A percentile compares a stretch with the other conserved stretches of the same genome.
These are phyloP conservation scores for Aspergillus ibericus DNA, from an alignment of 2,329 filamentous ascomycete species.

Conservation along the genomic window DNA sequence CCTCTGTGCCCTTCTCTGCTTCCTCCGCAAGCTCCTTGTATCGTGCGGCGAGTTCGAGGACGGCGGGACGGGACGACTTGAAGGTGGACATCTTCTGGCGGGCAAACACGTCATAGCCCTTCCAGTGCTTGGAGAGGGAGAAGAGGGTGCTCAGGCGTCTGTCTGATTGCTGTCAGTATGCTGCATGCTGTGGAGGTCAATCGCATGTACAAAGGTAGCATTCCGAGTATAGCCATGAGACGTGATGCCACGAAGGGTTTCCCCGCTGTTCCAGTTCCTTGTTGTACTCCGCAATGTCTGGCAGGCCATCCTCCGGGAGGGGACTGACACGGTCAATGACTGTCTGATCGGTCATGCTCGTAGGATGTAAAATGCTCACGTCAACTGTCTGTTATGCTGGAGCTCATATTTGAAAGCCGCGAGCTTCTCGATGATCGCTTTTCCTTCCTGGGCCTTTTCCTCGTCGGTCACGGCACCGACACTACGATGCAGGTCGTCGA, in stretches of 20 bases:
- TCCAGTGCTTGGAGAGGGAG: conserved; percentile 76
- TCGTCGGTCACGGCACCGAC: conserved; percentile 51
- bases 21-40: conserved; percentile 73
- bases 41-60: conserved; percentile 75
- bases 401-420: conserved; percentile 89
- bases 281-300: conserved; percentile 81
- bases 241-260: conserved; percentile 75
- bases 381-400: conserved; percentile 79
- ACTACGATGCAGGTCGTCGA: conserved; percentile 85
- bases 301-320: conserved; percentile 71
- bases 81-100: conserved; percentile 91
- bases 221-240: conserved; percentile 87
- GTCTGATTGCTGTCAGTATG: conserved; percentile 37
- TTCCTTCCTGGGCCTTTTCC: conserved; percentile 73
- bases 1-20: conserved; percentile 55
- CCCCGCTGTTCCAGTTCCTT: conserved; percentile 74
- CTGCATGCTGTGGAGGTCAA: background rate
- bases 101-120: conserved; percentile 82
- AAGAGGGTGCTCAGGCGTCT: conserved; percentile 81
- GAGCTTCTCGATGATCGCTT: conserved; percentile 76
- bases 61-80: conserved; percentile 83
- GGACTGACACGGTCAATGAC: conserved; percentile 53
- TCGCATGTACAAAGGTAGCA: conserved; percentile 72
- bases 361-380: conserved; percentile 51
- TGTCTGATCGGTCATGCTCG: background rate